A percentile compares a stretch with the other conserved stretches of the same genome.
These are phyloP conservation scores for Saitozyma sp. DNA, from an alignment of 768 basidiomycete species.

Conservation along the genomic window DNA sequence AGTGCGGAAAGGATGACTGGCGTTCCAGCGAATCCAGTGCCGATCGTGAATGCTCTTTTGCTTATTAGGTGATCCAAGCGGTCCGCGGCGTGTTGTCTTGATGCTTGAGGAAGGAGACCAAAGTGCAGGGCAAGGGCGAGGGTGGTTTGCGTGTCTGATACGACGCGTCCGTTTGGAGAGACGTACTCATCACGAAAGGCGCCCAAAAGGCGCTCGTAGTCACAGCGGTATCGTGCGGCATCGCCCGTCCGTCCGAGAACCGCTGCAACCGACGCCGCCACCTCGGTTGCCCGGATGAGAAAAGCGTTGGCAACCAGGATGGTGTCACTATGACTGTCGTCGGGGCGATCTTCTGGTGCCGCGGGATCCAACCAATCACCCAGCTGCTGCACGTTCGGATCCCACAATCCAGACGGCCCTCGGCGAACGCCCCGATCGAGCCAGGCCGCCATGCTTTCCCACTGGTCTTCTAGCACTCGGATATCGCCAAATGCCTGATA, in stretches of 20 bases:
- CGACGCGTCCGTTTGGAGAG: constrained; percentile 20
- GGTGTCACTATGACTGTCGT: constrained; percentile 32
- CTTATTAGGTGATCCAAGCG: constrained; percentile 17
- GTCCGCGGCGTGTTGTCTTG: constrained; percentile 7
- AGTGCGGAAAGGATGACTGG: constrained; percentile 33
- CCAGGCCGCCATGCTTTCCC: constrained; percentile 42
- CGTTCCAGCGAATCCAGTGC: constrained; percentile 43
- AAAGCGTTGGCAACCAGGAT: constrained; percentile 46
- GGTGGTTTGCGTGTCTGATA: constrained; percentile 32
- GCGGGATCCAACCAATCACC: constrained; percentile 40
- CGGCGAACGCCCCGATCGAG: constrained; percentile 36
- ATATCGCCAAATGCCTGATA: constrained; percentile 34
- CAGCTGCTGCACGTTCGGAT: constrained; percentile 15
- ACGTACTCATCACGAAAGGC: constrained; percentile 28
- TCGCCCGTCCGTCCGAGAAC: constrained; percentile 9
- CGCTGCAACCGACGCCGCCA: constrained; percentile 9
- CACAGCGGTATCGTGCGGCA: not conserved
- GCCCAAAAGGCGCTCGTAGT: constrained; percentile 9
- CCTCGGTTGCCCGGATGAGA: constrained; percentile 27
- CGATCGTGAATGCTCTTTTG: constrained; percentile 23
- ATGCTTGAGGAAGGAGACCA: constrained; percentile 15
- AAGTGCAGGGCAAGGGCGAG: constrained; percentile 22
- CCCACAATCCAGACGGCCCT: constrained; percentile 33
- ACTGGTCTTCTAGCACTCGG: constrained; percentile 27
- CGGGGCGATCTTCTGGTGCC: constrained; percentile 29